Evolutionary conservation across 306 rosid genomes (phyloP), one percentile per base, ranked within the genome.

Genomic region (Malus fusca): DNA sequence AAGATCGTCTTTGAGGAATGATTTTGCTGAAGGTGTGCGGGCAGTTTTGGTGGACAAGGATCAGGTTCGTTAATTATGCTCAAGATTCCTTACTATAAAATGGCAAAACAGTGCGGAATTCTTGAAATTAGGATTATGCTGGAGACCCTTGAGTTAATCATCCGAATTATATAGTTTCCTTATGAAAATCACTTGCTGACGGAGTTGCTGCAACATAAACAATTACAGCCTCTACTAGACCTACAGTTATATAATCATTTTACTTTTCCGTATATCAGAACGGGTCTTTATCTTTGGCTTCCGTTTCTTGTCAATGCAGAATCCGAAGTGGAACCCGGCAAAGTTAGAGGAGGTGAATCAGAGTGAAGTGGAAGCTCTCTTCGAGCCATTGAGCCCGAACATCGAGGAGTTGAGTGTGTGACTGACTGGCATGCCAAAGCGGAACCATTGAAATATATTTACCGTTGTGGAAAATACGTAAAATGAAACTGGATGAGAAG

Each of bases 1-100:
- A 71, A 85, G 96, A 83, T 92, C 98, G 71, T 86, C 99, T 52
- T 77, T 96, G 67, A 82, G 97, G 14, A 73, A 78, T 67, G 99
- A 96, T 87, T 96, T 96, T 71, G 88, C 86, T 22, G 99, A 96
- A 88, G 99, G 99, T 66, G 99, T 96, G 42, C 88, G 99, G 23
- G 99, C 99, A 26, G 91, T 92, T 71, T 84, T 96, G 88, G 90
- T 96, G 77, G 99, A 92, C 79, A 96, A 92, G 84, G 99, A 96
- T 81, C 99, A 96, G 99, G 99, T 96, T 84, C 23, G 56, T 64
- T 75, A 8, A 46, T 75, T 61, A 67, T 60, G 63, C 72, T 76
- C 77, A n/a, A 60, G 44, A 58, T 25, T 73, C 42, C 62, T 66
- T 67, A 55, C 30, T 60, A 46, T 78, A 9, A 55, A 10, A 71